A percentile compares a stretch with the other conserved stretches of the same genome.
Conservation (phyloP, 805 yeast species). For the Wickerhamomyces alni region DNA sequence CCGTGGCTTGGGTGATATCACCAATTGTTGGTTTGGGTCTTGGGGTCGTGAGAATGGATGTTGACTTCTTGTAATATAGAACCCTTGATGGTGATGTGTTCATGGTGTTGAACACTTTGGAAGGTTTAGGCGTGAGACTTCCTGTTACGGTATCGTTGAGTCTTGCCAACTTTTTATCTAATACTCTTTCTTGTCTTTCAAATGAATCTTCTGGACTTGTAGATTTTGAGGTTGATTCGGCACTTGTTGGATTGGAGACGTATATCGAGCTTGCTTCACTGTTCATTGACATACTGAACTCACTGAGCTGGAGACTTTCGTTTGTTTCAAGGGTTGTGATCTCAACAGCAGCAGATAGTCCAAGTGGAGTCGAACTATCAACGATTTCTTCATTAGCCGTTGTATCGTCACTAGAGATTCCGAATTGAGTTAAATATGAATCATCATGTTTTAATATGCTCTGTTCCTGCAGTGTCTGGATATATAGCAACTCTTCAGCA, state of each 20-base stretch:
- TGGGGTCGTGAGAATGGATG: conserved; percentile 10
- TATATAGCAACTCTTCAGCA: conserved; percentile 3
- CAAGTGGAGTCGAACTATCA: background rate
- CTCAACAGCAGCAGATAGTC: background rate
- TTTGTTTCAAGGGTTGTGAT: background rate
- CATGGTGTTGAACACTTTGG: conserved; percentile 2
- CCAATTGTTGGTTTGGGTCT: conserved; percentile 1
- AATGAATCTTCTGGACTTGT: conserved; percentile 18
- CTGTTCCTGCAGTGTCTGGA: background rate
- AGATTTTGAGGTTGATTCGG: conserved; percentile 1
- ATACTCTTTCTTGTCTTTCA: conserved; percentile 14
- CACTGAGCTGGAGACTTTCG: background rate
- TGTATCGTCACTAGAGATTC: background rate
- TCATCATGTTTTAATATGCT: background rate
- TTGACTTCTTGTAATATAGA: conserved; percentile 12
- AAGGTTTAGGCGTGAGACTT: background rate
- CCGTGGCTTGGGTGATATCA: conserved; percentile 18
- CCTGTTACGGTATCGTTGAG: conserved; percentile 3
- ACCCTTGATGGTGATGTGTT: conserved; percentile 11
- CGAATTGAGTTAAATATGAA: background rate
- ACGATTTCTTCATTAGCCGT: background rate
- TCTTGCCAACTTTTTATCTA: conserved; percentile 10
- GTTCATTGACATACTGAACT: background rate
- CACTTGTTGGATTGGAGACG: background rate
- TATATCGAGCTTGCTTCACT: background rate